These are phyloP conservation scores for Kazachstania psychrophila DNA, from an alignment of 805 yeast genomes.

Conservation along the genomic window DNA sequence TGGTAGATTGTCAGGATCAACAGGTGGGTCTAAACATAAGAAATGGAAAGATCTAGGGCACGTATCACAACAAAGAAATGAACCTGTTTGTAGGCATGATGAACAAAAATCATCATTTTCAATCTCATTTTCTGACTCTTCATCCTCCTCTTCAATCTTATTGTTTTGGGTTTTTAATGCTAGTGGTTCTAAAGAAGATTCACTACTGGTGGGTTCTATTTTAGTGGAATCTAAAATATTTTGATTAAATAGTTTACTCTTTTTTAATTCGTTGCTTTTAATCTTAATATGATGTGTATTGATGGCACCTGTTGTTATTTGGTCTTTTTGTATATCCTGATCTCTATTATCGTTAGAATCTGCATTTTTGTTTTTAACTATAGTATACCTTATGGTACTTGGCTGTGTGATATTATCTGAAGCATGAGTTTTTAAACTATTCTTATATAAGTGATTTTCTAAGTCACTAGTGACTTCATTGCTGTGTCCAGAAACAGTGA, in stretches of 20 bases:
- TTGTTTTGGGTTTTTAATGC: not conserved
- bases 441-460: conserved; percentile 15
- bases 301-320: not conserved
- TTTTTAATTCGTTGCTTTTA: conserved; percentile 13
- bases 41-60: conserved; percentile 92
- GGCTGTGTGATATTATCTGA: conserved; percentile 29
- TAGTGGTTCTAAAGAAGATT: not conserved
- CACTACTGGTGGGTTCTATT: not conserved
- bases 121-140: conserved; percentile 29
- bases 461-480: not conserved
- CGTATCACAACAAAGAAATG: conserved; percentile 85
- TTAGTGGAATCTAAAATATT: conserved; percentile 17
- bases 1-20: conserved; percentile 63
- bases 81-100: conserved; percentile 84
- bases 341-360: not conserved
- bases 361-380: conserved; percentile 1
- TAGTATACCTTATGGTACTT: conserved; percentile 25
- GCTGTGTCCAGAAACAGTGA: not conserved
- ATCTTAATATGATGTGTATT: conserved; percentile 10
- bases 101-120: conserved; percentile 82
- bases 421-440: conserved; percentile 26
- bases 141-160: not conserved
- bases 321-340: not conserved
- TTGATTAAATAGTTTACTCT: conserved; percentile 39
- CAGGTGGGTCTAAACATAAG: conserved; percentile 83